Conservation (phyloP, 2,329 filamentous ascomycete genomes). For the Atkinsonella texensis region DNA sequence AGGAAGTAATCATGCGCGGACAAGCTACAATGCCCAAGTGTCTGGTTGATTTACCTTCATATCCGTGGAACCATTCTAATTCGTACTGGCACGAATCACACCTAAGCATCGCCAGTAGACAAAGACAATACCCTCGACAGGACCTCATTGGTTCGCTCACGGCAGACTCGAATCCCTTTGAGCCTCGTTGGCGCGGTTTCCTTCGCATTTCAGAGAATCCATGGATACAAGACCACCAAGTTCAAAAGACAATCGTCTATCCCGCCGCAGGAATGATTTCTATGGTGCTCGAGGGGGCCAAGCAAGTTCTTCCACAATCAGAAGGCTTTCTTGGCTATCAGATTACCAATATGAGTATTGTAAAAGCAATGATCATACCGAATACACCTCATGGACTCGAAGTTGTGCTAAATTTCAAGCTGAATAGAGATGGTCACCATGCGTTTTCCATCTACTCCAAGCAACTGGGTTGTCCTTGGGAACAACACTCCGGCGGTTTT, state of each 20-base stretch:
- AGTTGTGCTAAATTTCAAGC: constrained; percentile 33
- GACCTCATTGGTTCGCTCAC: constrained; percentile 39
- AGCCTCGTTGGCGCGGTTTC: constrained; percentile 37
- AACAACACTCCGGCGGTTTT: constrained; percentile 28
- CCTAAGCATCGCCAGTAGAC: constrained; percentile 29
- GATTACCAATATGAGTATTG: constrained; percentile 33
- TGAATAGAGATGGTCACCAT: constrained; percentile 3
- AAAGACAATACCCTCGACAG: constrained; percentile 31
- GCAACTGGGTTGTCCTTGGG: constrained; percentile 26
- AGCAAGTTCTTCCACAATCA: constrained; percentile 22
- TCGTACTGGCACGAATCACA: constrained; percentile 43
- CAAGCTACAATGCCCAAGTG: constrained; percentile 16
- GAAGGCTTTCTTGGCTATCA: constrained; percentile 25
- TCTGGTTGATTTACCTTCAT: constrained; percentile 35
- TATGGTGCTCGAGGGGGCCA: constrained; percentile 36
- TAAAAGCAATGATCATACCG: constrained; percentile 40
- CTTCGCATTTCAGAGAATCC: constrained; percentile 36
- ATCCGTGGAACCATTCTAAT: constrained; percentile 42
- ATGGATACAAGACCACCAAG: constrained; percentile 39
- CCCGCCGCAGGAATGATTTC: constrained; percentile 37
- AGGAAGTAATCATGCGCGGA: constrained; percentile 15
- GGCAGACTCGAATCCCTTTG: constrained; percentile 30
- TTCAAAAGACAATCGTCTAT: constrained; percentile 38
- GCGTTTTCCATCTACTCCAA: constrained; percentile 37
- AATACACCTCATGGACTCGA: constrained; percentile 35